Evolutionary conservation across 1,139 yeast species (phyloP), one percentile per base, ranked within the genome.

Genomic region (Suhomyces coccinellae): DNA sequence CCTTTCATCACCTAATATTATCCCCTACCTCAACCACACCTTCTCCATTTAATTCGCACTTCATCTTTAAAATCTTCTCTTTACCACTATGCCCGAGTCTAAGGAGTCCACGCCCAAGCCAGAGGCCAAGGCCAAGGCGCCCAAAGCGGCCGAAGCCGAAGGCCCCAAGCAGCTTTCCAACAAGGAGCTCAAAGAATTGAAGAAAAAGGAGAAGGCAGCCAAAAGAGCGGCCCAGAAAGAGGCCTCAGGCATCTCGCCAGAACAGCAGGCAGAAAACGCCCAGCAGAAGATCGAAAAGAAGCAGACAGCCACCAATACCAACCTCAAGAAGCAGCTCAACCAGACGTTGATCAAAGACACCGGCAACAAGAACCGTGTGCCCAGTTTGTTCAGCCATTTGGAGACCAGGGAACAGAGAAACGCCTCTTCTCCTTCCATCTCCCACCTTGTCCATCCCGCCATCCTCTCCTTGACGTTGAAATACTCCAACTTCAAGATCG

Each of bases 121-220:
- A 20, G 34, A 33, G 34, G 14, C 45, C 40, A 30, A 29, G 26
- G 30, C 30, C 16, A 30, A 32, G 33, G 46, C 31, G 9, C 38
- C 34, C 2, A 28, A 33, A 20, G 13, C 39, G 5, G 38, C 35
- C 11, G 50, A 33, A 2, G 52, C 46, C 15, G 49, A 44, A 27
- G 42, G 34, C 17, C 41, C 33, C 36, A 52, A 48, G 47, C 63
- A 70, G 47, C 78, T 86, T 39, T 71, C 89, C 9, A 87, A 89
- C 55, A 90, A 89, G 58, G 96, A 90, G 61, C 74, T 90, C 52
- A 91, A 91, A 62, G 97, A 90, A 57, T 69, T 84, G 63, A 88
- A 89, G 63, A 89, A 90, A 73, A 80, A 82, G 57, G 96, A 90
- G 58, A 91, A 91, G 65, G 93, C 95, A 6, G 95, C 93, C 38